phyloP scores from a whole-genome alignment of 352 stramenopile genomes.

The Globisporangium lucens region DNA sequence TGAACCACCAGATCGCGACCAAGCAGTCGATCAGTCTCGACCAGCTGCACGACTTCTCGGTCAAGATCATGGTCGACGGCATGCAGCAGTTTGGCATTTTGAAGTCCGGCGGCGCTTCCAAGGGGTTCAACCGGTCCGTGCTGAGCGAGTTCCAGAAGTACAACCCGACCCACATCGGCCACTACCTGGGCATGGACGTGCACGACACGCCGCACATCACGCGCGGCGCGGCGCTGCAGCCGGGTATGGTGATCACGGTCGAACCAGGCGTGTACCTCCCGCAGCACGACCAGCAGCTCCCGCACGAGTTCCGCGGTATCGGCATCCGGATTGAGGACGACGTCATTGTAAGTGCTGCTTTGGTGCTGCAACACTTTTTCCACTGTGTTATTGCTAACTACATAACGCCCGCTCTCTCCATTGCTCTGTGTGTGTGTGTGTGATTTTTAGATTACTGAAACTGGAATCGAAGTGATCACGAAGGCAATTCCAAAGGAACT shows the following conservation, averaged over 20 bases:
- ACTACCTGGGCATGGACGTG: slow-evolving; percentile 84
- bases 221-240: slow-evolving; percentile 46
- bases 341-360: slow-evolving; percentile 55
- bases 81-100: slow-evolving; percentile 69
- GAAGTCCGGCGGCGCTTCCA: slow-evolving; percentile 16
- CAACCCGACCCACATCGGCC: slow-evolving; percentile 84
- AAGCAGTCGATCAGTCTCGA: slow-evolving; percentile 64
- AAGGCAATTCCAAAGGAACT: slow-evolving; percentile 67
- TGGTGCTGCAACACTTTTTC: not conserved
- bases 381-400: not conserved
- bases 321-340: slow-evolving; percentile 87
- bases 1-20: slow-evolving; percentile 38
- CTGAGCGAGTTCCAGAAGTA: slow-evolving; percentile 73
- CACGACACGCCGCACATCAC: slow-evolving; percentile 79
- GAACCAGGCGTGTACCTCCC: slow-evolving; percentile 85
- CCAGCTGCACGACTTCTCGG: slow-evolving; percentile 70
- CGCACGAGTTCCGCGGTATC: slow-evolving; percentile 74
- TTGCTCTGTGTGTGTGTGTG: slow-evolving; percentile 3
- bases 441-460: slow-evolving; percentile 55
- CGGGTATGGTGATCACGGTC: slow-evolving; percentile 82
- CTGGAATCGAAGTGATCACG: slow-evolving; percentile 74
- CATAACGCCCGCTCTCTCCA: not conserved
- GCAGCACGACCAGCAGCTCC: slow-evolving; percentile 60
- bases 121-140: slow-evolving; percentile 26
- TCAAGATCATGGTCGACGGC: slow-evolving; percentile 62